Conservation (phyloP, 306 rosid species). For the Canavalia ensiformis region DNA sequence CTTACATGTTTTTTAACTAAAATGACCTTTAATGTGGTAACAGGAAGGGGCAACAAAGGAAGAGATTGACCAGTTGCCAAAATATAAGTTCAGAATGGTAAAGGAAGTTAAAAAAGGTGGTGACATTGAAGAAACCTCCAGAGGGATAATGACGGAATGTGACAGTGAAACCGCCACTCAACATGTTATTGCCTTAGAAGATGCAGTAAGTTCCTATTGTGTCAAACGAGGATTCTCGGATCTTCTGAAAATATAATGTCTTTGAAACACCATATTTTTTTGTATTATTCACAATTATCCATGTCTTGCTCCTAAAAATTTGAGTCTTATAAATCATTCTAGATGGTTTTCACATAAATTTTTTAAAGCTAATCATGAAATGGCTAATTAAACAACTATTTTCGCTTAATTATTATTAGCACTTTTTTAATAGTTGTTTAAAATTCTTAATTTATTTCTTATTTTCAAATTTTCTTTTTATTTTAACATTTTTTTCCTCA, state of each 20-base stretch:
- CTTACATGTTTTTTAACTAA: no score
- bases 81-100: conserved; percentile 63
- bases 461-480: neutral
- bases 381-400: conserved; percentile 13
- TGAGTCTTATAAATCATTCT: conserved; percentile 1
- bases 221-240: conserved; percentile 1
- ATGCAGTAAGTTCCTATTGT: conserved; percentile 72
- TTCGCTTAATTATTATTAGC: neutral
- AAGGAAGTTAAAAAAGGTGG: conserved; percentile 59
- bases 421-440: neutral
- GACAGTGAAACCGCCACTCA: conserved; percentile 59
- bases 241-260: neutral
- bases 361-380: neutral
- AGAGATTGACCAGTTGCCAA: conserved; percentile 82
- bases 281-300: neutral
- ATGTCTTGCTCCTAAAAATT: conserved; percentile 15
- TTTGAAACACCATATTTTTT: neutral
- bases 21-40: conserved; percentile 42
- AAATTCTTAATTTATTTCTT: neutral
- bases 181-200: conserved; percentile 64
- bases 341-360: neutral
- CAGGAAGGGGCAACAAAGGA: conserved; percentile 95
- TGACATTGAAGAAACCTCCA: conserved; percentile 64
- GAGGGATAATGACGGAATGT: conserved; percentile 72
- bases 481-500: neutral